Evolutionary conservation across 768 basidiomycete species (phyloP), one percentile per base, ranked within the genome.

Genomic region (Boletus rex-veris): DNA sequence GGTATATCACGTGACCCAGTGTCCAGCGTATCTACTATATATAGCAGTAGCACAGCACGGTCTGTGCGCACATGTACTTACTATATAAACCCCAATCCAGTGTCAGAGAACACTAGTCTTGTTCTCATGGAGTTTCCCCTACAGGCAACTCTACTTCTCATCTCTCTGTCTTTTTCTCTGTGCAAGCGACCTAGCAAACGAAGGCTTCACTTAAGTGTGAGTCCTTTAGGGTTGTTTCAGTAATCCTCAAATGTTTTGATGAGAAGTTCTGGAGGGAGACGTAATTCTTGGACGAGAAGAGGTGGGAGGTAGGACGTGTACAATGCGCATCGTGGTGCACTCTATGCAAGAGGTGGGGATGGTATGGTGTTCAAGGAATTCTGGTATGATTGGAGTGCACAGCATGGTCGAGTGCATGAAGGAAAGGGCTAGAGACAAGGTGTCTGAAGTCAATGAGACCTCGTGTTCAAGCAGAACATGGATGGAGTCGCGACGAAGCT

Each of bases 361-460:
- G 11, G 38, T 18, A 31, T 48, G 41, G 19, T 50, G 57, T 8
- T 54, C 60, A 12, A 48, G 16, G 3, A 7, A 14, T n/a, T 44
- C 48, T 2, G 51, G 33, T 1, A 21, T 33, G 36, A 60, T 37
- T 0, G 45, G 44, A 9, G 64, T 65, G n/a, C 31, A 48, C 10
- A 64, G 21, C 48, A 60, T 54, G 24, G 50, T 66, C 10, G 64
- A 65, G 24, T 65, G 64, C 18, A 54, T 56, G n/a, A 65, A 65
- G 24, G 64, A 63, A 4, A 65, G 24, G 0, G 64, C 52, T 1
- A 65, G 33, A 3, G 64, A 65, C 5, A 52, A 21, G 4, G 61
- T 58, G 8, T 63, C 55, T 5, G 48, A 11, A 15, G 64, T 63
- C 53, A 60, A 44, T 14, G 41, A 7, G 35, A 55, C 24, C 10